phyloP scores from a whole-genome alignment of 1,284 basidiomycete genomes.

The Cryptococcus sp. region DNA sequence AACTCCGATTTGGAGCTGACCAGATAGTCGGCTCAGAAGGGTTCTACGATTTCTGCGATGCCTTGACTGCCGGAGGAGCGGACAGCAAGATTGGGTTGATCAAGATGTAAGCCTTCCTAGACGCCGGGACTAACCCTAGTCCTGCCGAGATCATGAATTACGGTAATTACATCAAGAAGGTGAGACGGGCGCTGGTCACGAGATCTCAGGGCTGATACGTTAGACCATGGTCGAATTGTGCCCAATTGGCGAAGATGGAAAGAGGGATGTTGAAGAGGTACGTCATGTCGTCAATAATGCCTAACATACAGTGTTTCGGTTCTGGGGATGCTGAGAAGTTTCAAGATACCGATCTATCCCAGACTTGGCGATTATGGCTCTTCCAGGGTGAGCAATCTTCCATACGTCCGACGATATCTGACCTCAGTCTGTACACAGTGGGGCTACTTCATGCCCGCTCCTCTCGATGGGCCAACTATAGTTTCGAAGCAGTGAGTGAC shows the following conservation, averaged over 20 bases:
- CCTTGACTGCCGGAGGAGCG: constrained; percentile 50
- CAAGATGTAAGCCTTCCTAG: constrained; percentile 49
- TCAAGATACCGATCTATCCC: constrained; percentile 58
- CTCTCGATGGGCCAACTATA: constrained; percentile 38
- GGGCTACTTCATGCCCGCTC: constrained; percentile 70
- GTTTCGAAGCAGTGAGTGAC: constrained; percentile 28
- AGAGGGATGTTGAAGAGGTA: constrained; percentile 58
- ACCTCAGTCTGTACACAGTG: constrained; percentile 70
- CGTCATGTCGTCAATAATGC: constrained; percentile 19
- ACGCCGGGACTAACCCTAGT: constrained; percentile 10
- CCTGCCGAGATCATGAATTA: constrained; percentile 63
- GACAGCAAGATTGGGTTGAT: constrained; percentile 28
- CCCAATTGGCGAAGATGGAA: constrained; percentile 48
- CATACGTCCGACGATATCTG: neutral
- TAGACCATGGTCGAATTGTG: constrained; percentile 63
- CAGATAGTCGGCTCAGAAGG: constrained; percentile 26
- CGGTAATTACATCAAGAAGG: constrained; percentile 67
- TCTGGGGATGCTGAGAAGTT: constrained; percentile 67
- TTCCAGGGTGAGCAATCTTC: constrained; percentile 59
- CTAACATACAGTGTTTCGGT: constrained; percentile 68
- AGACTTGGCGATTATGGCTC: constrained; percentile 79
- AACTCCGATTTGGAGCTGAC: constrained; percentile 13
- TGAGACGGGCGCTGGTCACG: constrained; percentile 29
- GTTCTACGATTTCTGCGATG: constrained; percentile 58
- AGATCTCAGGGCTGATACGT: neutral